Percentiles rank a stretch among this genome's conserved stretches.
phyloP scores from a whole-genome alignment of 2,329 filamentous ascomycete genomes.

The Mariannaea sp. region DNA sequence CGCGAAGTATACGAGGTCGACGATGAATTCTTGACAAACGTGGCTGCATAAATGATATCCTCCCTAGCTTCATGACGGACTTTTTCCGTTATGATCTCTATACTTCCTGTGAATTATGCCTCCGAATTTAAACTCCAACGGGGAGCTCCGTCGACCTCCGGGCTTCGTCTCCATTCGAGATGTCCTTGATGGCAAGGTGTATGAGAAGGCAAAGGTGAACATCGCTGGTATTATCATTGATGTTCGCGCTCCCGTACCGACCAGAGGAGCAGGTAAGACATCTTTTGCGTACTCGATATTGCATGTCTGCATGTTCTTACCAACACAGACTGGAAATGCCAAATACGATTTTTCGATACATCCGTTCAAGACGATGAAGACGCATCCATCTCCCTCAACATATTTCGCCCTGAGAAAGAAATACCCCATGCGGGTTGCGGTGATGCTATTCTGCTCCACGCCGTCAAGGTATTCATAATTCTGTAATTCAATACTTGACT shows the following conservation, averaged over 20 bases:
- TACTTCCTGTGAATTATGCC: conserved; percentile 11
- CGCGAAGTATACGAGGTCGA: conserved; percentile 11
- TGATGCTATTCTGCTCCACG: conserved; percentile 52
- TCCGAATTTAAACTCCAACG: conserved; percentile 8
- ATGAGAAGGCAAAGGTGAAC: conserved; percentile 49
- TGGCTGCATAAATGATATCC: conserved; percentile 15
- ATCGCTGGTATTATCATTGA: conserved; percentile 76
- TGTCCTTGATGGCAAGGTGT: conserved; percentile 48
- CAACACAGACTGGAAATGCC: conserved; percentile 61
- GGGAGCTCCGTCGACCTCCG: conserved; percentile 26
- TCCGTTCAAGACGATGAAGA: conserved; percentile 53
- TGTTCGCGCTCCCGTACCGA: conserved; percentile 56
- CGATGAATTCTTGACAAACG: conserved; percentile 2
- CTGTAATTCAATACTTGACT: neutral
- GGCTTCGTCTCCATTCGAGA: conserved; percentile 43
- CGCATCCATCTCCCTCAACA: conserved; percentile 54
- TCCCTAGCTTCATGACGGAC: neutral
- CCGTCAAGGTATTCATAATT: conserved; percentile 54
- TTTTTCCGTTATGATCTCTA: conserved; percentile 8
- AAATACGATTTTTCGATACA: conserved; percentile 64
- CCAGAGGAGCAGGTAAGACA: conserved; percentile 56
- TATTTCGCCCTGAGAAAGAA: conserved; percentile 60
- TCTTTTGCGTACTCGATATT: neutral
- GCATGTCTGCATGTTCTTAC: conserved; percentile 8
- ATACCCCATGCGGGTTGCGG: conserved; percentile 54